phyloP scores from a whole-genome alignment of 495 filamentous ascomycete genomes.

The Glarea lozoyensis region DNA sequence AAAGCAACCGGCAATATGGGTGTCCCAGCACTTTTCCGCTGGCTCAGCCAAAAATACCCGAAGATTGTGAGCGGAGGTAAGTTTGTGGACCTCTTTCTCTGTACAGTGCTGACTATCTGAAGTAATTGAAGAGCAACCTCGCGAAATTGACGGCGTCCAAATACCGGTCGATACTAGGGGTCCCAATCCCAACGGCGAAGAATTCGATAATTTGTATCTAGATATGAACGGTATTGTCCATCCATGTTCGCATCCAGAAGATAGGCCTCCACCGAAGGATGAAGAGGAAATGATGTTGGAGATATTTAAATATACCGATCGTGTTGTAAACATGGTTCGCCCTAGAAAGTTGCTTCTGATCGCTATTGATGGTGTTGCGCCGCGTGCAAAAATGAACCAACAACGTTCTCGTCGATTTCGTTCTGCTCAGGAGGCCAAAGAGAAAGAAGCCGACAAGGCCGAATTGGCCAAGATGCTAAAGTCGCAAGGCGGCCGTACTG shows the following conservation, averaged over 20 bases:
- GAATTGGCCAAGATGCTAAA: slow-evolving; percentile 75
- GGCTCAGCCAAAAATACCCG: slow-evolving; percentile 81
- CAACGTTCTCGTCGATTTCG: slow-evolving; percentile 87
- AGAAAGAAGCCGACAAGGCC: slow-evolving; percentile 86
- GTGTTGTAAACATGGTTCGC: slow-evolving; percentile 96
- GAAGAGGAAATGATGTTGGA: slow-evolving; percentile 99
- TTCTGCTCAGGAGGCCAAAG: slow-evolving; percentile 85
- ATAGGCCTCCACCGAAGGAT: slow-evolving; percentile 77
- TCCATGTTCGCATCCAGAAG: slow-evolving; percentile 96
- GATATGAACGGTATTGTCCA: slow-evolving; percentile 99
- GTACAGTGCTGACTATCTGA: slow-evolving; percentile 67
- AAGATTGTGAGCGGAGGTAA: slow-evolving; percentile 2
- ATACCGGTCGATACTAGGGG: slow-evolving; percentile 77
- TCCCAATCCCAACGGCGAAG: slow-evolving; percentile 94
- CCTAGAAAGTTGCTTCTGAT: slow-evolving; percentile 95
- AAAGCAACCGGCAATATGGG: slow-evolving; percentile 66
- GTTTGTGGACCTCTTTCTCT: background rate
- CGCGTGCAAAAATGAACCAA: slow-evolving; percentile 95
- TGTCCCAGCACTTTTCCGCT: slow-evolving; percentile 62
- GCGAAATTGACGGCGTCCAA: slow-evolving; percentile 61
- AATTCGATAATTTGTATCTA: slow-evolving; percentile 95
- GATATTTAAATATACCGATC: slow-evolving; percentile 93
- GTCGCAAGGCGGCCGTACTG: slow-evolving; percentile 53
- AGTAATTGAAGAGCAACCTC: slow-evolving; percentile 77
- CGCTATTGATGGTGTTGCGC: slow-evolving; percentile 92